phyloP scores from a whole-genome alignment of 2,329 filamentous ascomycete species.

The Penicillium italicum region DNA sequence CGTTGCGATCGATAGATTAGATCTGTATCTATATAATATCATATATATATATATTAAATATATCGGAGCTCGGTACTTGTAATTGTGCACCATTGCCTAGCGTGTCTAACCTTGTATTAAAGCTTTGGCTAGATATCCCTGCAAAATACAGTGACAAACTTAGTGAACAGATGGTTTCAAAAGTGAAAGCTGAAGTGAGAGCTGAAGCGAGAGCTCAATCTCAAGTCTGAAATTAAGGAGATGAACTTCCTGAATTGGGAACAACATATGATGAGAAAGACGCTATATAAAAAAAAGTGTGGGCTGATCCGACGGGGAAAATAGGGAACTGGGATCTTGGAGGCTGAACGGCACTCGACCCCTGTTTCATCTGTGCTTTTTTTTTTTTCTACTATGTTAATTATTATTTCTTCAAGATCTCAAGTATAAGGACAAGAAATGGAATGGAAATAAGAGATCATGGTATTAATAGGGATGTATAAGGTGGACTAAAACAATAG shows the following conservation, averaged over 20 bases:
- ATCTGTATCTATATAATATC: background rate
- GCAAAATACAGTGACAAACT: background rate
- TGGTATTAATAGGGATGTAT: background rate
- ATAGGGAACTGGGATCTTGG: background rate
- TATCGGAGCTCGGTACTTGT: background rate
- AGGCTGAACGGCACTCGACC: background rate
- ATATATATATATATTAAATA: background rate
- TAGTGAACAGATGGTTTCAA: background rate
- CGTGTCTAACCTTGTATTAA: background rate
- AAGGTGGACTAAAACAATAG: background rate
- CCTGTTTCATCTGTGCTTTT: background rate
- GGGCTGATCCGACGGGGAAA: constrained; percentile 7
- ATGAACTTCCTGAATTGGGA: background rate
- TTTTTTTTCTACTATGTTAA: no score
- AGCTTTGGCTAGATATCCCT: background rate
- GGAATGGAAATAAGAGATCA: background rate
- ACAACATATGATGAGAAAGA: background rate
- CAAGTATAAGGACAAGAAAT: background rate
- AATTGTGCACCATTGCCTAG: background rate
- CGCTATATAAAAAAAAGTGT: background rate
- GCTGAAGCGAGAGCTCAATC: background rate
- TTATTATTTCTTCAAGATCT: no score
- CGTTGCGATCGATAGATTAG: no score
- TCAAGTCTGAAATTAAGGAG: background rate
- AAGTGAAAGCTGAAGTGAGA: background rate